Base-by-base conservation (phyloP, 208 protist species). In the Wallacemonas rigidus region DNA sequence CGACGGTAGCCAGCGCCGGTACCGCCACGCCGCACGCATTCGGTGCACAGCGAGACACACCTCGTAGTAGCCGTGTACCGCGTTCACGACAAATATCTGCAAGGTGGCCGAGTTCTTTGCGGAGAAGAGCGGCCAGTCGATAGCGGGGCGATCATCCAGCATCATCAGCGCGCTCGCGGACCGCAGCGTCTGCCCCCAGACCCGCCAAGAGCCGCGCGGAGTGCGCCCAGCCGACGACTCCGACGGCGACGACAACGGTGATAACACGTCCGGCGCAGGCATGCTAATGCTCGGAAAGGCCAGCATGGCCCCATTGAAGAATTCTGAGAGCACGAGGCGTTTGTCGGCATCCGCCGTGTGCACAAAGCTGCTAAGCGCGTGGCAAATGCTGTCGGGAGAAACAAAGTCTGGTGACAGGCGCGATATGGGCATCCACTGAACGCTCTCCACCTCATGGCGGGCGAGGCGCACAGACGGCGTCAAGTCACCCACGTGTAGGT, bases 61-160 rank as follows among this genome's bases (percentile, higher is more conserved):
- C 74, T 94, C 89, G 74, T 86, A 87, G 70, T 86, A 92, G 17
- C 90, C 90, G 67, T 95, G 87, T 38, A 86, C 75, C 2, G 90
- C 81, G 48, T 88, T 74, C 40, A 91, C 73, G 12, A 87, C 53
- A 48, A 88, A 58, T 17, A 78, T 75, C 65, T 90, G 81, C 54
- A 91, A 56, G 5, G 87, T 39, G 9, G 68, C n/a, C 60, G 74
- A 86, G 80, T 92, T 87, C n/a, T 65, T 65, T 15, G 78, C 80
- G 57, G 78, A 72, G 45, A 83, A 79, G 11, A 92, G 76, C 9
- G 90, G 90, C 90, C 90, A 95, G 72, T 90, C 87, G 11, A 85
- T 67, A 6, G 80, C 58, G 39, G 77, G 67, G 9, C 72, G 75
- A 26, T 77, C 84, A 55, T 85, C 81, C 43, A 95, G 69, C 65